A percentile compares a stretch with the other conserved stretches of the same genome.
Evolutionary conservation across 148 eudicot species (phyloP).

Genomic region (Drosera capensis): DNA sequence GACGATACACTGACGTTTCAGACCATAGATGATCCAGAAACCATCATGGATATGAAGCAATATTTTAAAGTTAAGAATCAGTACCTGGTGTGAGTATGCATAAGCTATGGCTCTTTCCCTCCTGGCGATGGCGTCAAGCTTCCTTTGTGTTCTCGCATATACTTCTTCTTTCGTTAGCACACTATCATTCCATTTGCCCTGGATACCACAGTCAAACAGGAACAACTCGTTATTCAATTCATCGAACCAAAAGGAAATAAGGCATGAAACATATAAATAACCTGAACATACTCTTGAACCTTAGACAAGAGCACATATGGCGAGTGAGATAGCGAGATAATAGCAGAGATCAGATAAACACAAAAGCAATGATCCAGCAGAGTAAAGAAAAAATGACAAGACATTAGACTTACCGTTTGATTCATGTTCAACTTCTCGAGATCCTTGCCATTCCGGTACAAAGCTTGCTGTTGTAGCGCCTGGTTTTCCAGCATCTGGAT

Average conservation of each 20-base stretch:
- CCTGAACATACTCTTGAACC: neutral
- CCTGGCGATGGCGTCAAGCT: slow-evolving; percentile 66
- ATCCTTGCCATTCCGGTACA: slow-evolving; percentile 30
- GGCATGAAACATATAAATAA: neutral
- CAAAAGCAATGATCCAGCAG: neutral
- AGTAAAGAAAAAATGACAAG: neutral
- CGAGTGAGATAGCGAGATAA: neutral
- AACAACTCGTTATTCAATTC: neutral
- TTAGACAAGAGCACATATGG: too few relatives aligned
- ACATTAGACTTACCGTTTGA: slow-evolving; percentile 11
- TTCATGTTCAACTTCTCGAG: slow-evolving; percentile 27
- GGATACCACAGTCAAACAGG: slow-evolving; percentile 17
- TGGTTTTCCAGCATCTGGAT: slow-evolving; percentile 82
- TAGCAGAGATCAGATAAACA: neutral
- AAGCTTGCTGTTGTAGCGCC: slow-evolving; percentile 40
- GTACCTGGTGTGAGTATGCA: slow-evolving; percentile 90
- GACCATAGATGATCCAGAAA: neutral
- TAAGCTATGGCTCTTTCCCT: slow-evolving; percentile 93
- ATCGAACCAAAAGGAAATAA: neutral
- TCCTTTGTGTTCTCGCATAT: slow-evolving; percentile 56
- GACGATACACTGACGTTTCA: too few relatives aligned
- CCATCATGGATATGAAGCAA: neutral
- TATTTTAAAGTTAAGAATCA: neutral
- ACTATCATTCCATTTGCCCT: slow-evolving; percentile 82
- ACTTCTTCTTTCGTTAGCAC: slow-evolving; percentile 66